phyloP scores from a whole-genome alignment of 1,284 basidiomycete genomes.

The Cutaneotrichosporon sp. region DNA sequence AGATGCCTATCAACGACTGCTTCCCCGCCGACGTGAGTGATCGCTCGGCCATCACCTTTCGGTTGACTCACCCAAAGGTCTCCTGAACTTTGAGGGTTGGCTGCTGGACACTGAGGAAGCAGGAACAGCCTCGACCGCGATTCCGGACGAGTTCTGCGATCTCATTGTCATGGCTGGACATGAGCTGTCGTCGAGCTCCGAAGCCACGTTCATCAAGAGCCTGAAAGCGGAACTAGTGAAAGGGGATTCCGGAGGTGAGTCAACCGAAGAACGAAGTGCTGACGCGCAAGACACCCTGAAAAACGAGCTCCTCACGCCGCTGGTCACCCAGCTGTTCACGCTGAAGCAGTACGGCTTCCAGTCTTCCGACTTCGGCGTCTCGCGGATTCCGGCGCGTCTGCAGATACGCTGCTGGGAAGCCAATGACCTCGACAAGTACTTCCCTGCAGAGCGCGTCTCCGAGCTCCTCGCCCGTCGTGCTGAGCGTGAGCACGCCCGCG shows the following conservation, averaged over 20 bases:
- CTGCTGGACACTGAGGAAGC: slow-evolving; percentile 37
- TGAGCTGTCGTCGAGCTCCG: slow-evolving; percentile 39
- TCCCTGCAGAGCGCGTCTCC: slow-evolving; percentile 32
- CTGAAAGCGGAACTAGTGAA: slow-evolving; percentile 32
- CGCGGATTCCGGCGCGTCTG: slow-evolving; percentile 37
- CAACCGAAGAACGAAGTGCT: not conserved
- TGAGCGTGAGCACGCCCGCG: slow-evolving; percentile 34
- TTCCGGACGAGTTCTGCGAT: slow-evolving; percentile 39
- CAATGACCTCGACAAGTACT: slow-evolving; percentile 33
- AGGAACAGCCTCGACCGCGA: slow-evolving; percentile 23
- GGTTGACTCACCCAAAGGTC: slow-evolving; percentile 8
- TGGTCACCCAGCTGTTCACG: slow-evolving; percentile 39
- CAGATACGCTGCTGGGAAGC: slow-evolving; percentile 48
- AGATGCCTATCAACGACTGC: slow-evolving; percentile 18
- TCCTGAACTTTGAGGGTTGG: slow-evolving; percentile 37
- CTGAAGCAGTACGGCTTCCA: slow-evolving; percentile 41
- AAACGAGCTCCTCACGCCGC: slow-evolving; percentile 26
- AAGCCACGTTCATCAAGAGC: slow-evolving; percentile 37
- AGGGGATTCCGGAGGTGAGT: slow-evolving; percentile 25
- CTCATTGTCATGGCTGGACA: slow-evolving; percentile 43
- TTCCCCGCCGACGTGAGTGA: slow-evolving; percentile 35
- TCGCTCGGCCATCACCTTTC: not conserved
- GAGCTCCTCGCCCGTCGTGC: slow-evolving; percentile 19
- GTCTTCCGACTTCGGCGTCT: slow-evolving; percentile 34
- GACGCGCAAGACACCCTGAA: slow-evolving; percentile 26